A percentile compares a stretch with the other conserved stretches of the same genome.
phyloP scores from a whole-genome alignment of 2,329 filamentous ascomycete genomes.

The Cadophora gregata region DNA sequence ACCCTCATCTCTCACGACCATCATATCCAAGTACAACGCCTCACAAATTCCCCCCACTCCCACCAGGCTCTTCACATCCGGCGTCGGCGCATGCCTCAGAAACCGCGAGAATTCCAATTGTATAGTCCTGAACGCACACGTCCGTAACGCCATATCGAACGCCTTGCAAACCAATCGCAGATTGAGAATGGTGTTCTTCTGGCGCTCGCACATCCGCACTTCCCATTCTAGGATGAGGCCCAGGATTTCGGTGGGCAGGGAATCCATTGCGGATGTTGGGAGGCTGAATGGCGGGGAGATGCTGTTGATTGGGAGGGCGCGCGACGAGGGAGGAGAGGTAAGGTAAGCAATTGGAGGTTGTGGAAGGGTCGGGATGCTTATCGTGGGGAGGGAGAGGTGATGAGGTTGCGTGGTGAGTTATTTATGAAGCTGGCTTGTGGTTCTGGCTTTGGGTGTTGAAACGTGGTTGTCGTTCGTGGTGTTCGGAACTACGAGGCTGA shows the following conservation, averaged over 20 bases:
- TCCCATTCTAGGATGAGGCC: slow-evolving; percentile 53
- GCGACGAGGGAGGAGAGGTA: not conserved
- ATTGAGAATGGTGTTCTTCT: slow-evolving; percentile 53
- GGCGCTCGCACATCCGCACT: slow-evolving; percentile 46
- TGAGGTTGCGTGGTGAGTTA: slow-evolving; percentile 5
- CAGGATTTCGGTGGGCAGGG: slow-evolving; percentile 55
- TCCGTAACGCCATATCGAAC: slow-evolving; percentile 55
- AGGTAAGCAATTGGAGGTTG: too few species aligned
- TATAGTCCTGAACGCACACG: slow-evolving; percentile 53
- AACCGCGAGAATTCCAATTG: slow-evolving; percentile 58
- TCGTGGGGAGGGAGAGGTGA: not conserved
- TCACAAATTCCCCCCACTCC: slow-evolving; percentile 55
- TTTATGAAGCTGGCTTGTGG: slow-evolving; percentile 9
- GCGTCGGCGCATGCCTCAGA: slow-evolving; percentile 44
- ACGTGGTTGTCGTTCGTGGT: not conserved
- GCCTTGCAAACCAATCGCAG: slow-evolving; percentile 56
- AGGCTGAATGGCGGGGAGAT: not conserved
- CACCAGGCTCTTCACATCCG: slow-evolving; percentile 50
- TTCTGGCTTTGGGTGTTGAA: slow-evolving; percentile 2
- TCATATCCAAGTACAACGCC: slow-evolving; percentile 58
- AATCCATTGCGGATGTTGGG: slow-evolving; percentile 46
- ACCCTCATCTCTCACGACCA: slow-evolving; percentile 59
- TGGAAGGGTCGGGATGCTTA: not conserved
- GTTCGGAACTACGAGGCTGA: slow-evolving; percentile 14
- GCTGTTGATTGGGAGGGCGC: not conserved